Base-by-base conservation (phyloP, 106 monocot genomes). In the Narthecium ossifragum region DNA sequence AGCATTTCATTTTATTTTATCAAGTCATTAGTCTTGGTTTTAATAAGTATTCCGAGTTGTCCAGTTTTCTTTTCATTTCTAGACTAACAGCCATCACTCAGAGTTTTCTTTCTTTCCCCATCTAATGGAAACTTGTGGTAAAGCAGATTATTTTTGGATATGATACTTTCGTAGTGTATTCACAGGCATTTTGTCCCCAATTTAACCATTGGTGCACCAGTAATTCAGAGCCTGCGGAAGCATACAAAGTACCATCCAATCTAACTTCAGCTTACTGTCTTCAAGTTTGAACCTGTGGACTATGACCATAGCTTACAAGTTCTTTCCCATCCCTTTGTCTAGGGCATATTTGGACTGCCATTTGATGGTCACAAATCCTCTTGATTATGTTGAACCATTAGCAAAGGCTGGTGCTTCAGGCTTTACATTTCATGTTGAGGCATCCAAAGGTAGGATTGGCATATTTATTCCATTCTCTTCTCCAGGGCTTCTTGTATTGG, bases 331-430 rank as follows among this genome's bases (percentile, higher is more conserved):
- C 37, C 22, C 68, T 41, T 61, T 57, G 50, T 55, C 31, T 45
- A 96, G 90, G 69, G 90, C 90, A 73, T 96, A 86, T 64, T 81
- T 96, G 71, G 96, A 96, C 55, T 96, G 96, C 69, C 96, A 96
- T 84, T 86, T 96, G 63, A 96, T 96, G 90, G 96, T 96, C 30
- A 90, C 96, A 73, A 96, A 90, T 67, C 90, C 96, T 51, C 34
- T 72, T 57, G 90, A 87, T 57, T 96, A 96, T 70, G 78, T 98
- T 23, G 90, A 98, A 39, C 81, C 86, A 31, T 71, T 98, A 14
- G 69, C 86, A 15, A 98, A 90, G 66, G 96, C 96, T 74, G 96
- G 96, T 67, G 96, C 96, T 41, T 98, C 96, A 51, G 96, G 96
- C 27, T 98, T 98, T 73, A 98, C 96, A 70, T 98, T 98, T 75